Percentiles rank a stretch among this genome's conserved stretches.
These are phyloP conservation scores for Coriolopsis trogii DNA, from an alignment of 1,284 basidiomycete genomes.

Conservation along the genomic window DNA sequence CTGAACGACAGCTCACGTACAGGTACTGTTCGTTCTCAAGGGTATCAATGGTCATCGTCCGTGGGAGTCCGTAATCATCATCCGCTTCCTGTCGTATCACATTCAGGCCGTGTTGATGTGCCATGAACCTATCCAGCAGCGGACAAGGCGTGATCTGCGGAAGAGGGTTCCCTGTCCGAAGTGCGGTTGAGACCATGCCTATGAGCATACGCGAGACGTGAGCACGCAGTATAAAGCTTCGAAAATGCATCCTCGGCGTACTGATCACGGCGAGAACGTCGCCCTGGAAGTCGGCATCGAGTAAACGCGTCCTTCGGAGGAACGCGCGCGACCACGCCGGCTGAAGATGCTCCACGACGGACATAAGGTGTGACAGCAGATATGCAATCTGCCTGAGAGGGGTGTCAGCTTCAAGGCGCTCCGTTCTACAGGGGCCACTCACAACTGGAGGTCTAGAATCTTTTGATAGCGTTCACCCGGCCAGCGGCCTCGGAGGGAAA, in stretches of 20 bases:
- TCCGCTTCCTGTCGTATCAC: slow-evolving; percentile 66
- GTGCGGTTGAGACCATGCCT: slow-evolving; percentile 72
- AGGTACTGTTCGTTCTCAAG: slow-evolving; percentile 72
- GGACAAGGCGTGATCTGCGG: slow-evolving; percentile 90
- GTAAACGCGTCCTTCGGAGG: slow-evolving; percentile 72
- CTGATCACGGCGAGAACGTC: slow-evolving; percentile 82
- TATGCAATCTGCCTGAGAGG: slow-evolving; percentile 59
- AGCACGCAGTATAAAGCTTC: background rate
- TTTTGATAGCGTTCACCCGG: slow-evolving; percentile 67
- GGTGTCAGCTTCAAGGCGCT: slow-evolving; percentile 26
- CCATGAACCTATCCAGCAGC: slow-evolving; percentile 74
- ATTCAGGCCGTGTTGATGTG: slow-evolving; percentile 61
- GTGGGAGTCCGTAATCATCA: slow-evolving; percentile 70
- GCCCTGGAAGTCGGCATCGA: slow-evolving; percentile 83
- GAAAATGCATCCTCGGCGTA: slow-evolving; percentile 36
- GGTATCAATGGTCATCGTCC: slow-evolving; percentile 64
- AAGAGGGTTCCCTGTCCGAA: slow-evolving; percentile 76
- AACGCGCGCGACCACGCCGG: slow-evolving; percentile 78
- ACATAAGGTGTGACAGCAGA: slow-evolving; percentile 65
- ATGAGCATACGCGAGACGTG: background rate
- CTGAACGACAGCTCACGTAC: slow-evolving; percentile 45
- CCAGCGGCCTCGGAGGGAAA: slow-evolving; percentile 72
- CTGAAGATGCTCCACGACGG: slow-evolving; percentile 66
- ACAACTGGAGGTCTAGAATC: slow-evolving; percentile 69
- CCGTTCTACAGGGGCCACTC: slow-evolving; percentile 15